Evolutionary conservation across 2,329 filamentous ascomycete species (phyloP), one percentile per base, ranked within the genome.

Genomic region (Fusarium fujikuroi): DNA sequence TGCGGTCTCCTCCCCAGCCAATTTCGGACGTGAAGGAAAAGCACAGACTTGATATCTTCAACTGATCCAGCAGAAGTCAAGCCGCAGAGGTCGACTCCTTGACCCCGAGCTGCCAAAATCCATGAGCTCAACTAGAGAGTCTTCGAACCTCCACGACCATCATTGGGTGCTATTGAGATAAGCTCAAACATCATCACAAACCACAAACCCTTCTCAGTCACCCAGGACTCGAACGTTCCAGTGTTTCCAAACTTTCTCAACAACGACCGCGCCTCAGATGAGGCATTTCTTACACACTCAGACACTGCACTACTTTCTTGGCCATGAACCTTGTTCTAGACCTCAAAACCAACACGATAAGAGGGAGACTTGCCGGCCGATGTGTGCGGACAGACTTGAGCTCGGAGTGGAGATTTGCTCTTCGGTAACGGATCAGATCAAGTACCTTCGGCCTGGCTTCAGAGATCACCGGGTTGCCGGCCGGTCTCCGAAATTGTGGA

Each of bases 371-470:
- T 72, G 47, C 61, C 50, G 60, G 65, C 49, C 58, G 60, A 56
- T 52, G 49, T 56, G 49, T 40, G 57, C 59, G 49, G 52, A 57
- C 39, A 59, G 42, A 65, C 46, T 59, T 63, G 69, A 57, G 52
- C 47, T 46, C 52, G 64, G 66, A 60, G 73, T 66, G 71, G 71
- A 64, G 60, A 47, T 49, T 25, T 56, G 52, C 18, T 49, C 32
- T 36, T 76, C 70, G 70, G 75, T 71, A 66, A 73, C 73, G 59
- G 75, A 73, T 67, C 70, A 66, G 52, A 66, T 39, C 56, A 66
- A 70, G 64, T 58, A 57, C 34, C 47, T 66, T 62, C 69, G 50
- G 58, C 60, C 47, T 59, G 54, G 56, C 39, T 42, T 52, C 40
- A 57, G 61, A 21, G 52, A 54, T 54, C 42, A 58, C 37, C 53